Percentiles rank a stretch among this genome's conserved stretches.
These are phyloP conservation scores for Clavispora carvajalis DNA, from an alignment of 805 yeast genomes.

Conservation along the genomic window DNA sequence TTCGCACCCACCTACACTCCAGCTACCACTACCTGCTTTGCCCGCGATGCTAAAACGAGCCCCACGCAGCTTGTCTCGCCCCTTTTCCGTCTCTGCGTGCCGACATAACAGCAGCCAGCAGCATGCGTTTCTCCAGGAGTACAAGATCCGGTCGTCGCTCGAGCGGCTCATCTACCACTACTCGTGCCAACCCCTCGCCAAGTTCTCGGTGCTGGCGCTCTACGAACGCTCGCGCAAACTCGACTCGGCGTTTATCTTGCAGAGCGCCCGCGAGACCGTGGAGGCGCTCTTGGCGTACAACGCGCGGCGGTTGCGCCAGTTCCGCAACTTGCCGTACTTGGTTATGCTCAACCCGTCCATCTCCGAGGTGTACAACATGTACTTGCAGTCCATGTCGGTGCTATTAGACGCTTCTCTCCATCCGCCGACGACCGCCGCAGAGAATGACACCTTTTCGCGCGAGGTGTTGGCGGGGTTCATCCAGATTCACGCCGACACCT, in stretches of 20 bases:
- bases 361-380: slow-evolving; percentile 67
- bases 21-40: too few species aligned
- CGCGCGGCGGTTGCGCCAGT: slow-evolving; percentile 64
- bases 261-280: slow-evolving; percentile 51
- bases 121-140: slow-evolving; percentile 43
- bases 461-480: slow-evolving; percentile 52
- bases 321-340: slow-evolving; percentile 75
- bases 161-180: slow-evolving; percentile 56
- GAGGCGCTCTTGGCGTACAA: slow-evolving; percentile 54
- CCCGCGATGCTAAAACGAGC: not conserved
- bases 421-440: slow-evolving; percentile 43
- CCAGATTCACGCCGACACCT: slow-evolving; percentile 76
- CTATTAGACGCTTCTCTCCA: slow-evolving; percentile 29
- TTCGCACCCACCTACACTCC: too few species aligned
- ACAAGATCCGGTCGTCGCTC: slow-evolving; percentile 51
- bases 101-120: slow-evolving; percentile 16
- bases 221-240: slow-evolving; percentile 38
- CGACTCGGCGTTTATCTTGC: slow-evolving; percentile 29
- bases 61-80: too few species aligned
- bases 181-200: slow-evolving; percentile 48
- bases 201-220: slow-evolving; percentile 47
- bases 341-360: slow-evolving; percentile 84
- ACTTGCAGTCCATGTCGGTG: slow-evolving; percentile 58
- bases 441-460: slow-evolving; percentile 48
- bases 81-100: too few species aligned